Percentiles rank a stretch among this genome's conserved stretches.
Evolutionary conservation across 257 asterid species (phyloP).

Genomic region (Ocimum tenuiflorum): DNA sequence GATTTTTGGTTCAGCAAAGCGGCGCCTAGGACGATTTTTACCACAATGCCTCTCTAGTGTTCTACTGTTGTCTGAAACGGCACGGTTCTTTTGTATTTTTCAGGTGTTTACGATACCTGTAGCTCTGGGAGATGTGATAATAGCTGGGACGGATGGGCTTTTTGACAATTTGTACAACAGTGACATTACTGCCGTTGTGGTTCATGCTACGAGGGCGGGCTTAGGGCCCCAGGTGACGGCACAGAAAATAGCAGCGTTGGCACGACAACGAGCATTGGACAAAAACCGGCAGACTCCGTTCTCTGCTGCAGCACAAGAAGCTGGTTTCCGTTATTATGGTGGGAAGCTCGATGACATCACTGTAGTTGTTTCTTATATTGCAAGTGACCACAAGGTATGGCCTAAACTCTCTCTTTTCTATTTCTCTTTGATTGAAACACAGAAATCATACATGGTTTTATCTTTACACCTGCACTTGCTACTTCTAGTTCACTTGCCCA

Average conservation of each 20-base stretch:
- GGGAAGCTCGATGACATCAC: conserved; percentile 96
- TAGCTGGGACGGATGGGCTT: conserved; percentile 98
- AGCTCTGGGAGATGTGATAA: conserved; percentile 89
- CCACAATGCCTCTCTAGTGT: background rate
- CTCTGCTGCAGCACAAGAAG: conserved; percentile 93
- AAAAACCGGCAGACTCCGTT: conserved; percentile 84
- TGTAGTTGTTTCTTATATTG: conserved; percentile 69
- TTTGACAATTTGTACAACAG: conserved; percentile 87
- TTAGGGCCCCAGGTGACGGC: conserved; percentile 88
- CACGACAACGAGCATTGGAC: conserved; percentile 83
- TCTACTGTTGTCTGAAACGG: conserved; percentile 1
- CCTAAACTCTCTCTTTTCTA: background rate
- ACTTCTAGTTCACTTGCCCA: no score
- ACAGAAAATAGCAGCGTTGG: conserved; percentile 84
- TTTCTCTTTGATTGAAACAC: no score
- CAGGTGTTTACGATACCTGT: conserved; percentile 79
- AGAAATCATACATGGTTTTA: no score
- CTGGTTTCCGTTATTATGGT: conserved; percentile 85
- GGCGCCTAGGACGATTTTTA: no score
- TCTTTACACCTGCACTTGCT: no score
- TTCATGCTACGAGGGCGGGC: conserved; percentile 80
- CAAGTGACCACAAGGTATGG: conserved; percentile 55
- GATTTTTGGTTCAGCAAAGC: background rate
- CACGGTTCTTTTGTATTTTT: conserved; percentile 17
- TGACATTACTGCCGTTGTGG: conserved; percentile 77